A percentile compares a stretch with the other conserved stretches of the same genome.
phyloP scores from a whole-genome alignment of 257 asterid genomes.

The Plantago major region DNA sequence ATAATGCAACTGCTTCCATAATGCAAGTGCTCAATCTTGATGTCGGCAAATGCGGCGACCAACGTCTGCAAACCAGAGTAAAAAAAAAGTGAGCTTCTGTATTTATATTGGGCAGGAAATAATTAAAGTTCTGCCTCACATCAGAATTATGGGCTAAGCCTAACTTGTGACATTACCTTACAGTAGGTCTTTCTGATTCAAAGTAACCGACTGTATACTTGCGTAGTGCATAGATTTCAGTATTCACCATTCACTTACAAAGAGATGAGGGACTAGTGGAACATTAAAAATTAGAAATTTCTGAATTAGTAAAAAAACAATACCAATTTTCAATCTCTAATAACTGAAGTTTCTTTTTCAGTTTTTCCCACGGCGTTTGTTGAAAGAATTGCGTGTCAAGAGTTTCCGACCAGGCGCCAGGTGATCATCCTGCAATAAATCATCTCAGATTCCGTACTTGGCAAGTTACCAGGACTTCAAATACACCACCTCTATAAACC shows the following conservation, averaged over 20 bases:
- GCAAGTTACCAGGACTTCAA: slow-evolving; percentile 7
- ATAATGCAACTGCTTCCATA: neutral
- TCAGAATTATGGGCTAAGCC: too few species aligned
- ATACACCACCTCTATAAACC: slow-evolving; percentile 1
- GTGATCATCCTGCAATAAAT: slow-evolving; percentile 75
- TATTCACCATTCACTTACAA: too few species aligned
- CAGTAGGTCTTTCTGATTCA: too few species aligned
- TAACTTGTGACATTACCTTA: too few species aligned
- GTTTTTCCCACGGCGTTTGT: slow-evolving; percentile 65
- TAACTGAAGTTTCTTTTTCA: slow-evolving; percentile 25
- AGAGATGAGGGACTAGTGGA: too few species aligned
- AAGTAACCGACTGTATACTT: too few species aligned
- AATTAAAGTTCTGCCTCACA: too few species aligned
- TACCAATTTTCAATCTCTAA: slow-evolving; percentile 28
- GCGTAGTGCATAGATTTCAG: too few species aligned
- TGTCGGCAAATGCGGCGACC: neutral
- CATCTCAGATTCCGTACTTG: slow-evolving; percentile 20
- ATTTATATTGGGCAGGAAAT: too few species aligned
- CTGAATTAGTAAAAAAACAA: too few species aligned
- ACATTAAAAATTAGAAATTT: too few species aligned
- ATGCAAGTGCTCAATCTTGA: slow-evolving; percentile 1
- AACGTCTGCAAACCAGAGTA: slow-evolving; percentile 1
- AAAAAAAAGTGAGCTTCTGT: neutral
- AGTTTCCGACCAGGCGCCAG: slow-evolving; percentile 59
- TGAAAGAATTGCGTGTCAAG: slow-evolving; percentile 70